Evolutionary conservation across 2,329 filamentous ascomycete genomes (phyloP), one percentile per base, ranked within the genome.

Genomic region (Epichloe sylvatica): DNA sequence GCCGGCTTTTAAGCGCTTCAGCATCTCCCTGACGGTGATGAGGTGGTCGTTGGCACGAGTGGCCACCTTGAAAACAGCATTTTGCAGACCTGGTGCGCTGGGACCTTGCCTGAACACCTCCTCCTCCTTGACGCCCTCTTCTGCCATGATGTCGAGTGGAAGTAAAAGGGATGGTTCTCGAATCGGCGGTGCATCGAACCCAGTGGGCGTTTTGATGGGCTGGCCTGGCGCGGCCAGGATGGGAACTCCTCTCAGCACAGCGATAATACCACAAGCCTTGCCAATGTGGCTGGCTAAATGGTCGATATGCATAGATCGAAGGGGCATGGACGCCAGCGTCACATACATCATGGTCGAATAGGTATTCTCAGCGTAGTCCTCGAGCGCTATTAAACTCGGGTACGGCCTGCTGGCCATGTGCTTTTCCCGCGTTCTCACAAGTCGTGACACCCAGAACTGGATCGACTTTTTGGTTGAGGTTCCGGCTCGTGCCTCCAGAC

Each of bases 41-140:
- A 98, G 72, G 66, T 98, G 92, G 63, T 98, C 92, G 61, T 94
- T 94, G 6, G 92, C 92, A 37, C 91, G 79, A 0, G 92, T 98
- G 0, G 92, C 92, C 13, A 98, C 87, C 4, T 80, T 77, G 66
- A 97, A 98, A 1, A 97, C 80, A 3, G 90, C 91, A 65, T 98
- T 91, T 53, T 85, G 81, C 17, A 97, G 73, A 0, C 90, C 90
- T 0, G 80, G 73, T 0, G 91, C 91, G n/a, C 78, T 70, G 0
- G 84, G 81, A 0, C 90, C 91, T 40, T 81, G 75, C 8, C 91
- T 78, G 52, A 94, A 86, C 0, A 98, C 83, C 41, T 95, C 86
- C 63, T 98, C 92, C 63, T 97, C 91, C 47, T 80, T 80, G 1
- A 97, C 76, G 1, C 83, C 83, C 5, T 78, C 72, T 57, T 91